A percentile compares a stretch with the other conserved stretches of the same genome.
Conservation (phyloP, 202 grass and related monocot genomes). For the Tripidium arundinaceum region DNA sequence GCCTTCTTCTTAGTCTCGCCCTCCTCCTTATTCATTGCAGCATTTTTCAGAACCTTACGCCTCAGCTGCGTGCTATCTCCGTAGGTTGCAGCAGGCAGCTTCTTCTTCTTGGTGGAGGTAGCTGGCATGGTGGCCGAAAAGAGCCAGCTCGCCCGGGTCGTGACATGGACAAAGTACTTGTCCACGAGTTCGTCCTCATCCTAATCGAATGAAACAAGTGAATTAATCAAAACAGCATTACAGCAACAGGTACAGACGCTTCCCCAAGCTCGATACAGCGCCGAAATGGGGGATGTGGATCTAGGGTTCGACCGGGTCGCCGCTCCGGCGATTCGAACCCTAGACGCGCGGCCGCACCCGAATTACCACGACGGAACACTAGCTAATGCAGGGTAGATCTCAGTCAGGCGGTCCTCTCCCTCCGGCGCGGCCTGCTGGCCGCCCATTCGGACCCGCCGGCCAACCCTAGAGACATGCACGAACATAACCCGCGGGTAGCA, state of each 20-base stretch:
- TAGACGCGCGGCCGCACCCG: not conserved
- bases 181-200: conserved; percentile 24
- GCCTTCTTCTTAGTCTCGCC: not conserved
- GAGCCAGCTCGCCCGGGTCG: conserved; percentile 39
- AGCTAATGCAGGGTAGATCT: not conserved
- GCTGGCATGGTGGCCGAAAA: conserved; percentile 11
- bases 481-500: not conserved
- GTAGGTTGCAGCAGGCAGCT: not conserved
- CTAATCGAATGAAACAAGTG: conserved; percentile 12
- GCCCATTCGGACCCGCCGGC: not conserved
- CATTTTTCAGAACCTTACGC: not conserved
- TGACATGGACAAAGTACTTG: conserved; percentile 29
- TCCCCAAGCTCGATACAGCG: not conserved
- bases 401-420: not conserved
- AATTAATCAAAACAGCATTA: not conserved
- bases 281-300: conserved; percentile 30
- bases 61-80: not conserved
- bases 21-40: not conserved
- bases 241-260: not conserved
- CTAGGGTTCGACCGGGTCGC: conserved; percentile 25
- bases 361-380: conserved; percentile 29
- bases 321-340: conserved; percentile 23
- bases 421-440: not conserved
- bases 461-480: conserved; percentile 37
- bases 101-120: not conserved